Evolutionary conservation across 805 yeast genomes (phyloP).

Genomic region (Vanderwaltozyma polyspora): DNA sequence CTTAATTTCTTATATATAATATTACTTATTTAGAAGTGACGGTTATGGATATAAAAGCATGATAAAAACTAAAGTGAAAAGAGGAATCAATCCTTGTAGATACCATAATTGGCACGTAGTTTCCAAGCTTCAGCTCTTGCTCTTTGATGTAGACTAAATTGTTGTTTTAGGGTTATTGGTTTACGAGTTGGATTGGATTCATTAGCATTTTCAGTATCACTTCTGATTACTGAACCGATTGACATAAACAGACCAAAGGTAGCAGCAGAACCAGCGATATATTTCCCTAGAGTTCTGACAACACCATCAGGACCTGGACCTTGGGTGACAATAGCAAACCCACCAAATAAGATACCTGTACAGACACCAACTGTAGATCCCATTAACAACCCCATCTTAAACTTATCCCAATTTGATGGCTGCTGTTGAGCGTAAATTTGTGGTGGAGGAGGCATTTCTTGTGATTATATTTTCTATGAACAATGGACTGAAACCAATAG

Average conservation of each 20-base stretch:
- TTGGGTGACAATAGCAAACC: conserved; percentile 75
- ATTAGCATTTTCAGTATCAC: conserved; percentile 36
- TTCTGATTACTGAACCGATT: conserved; percentile 83
- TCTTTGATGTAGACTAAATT: conserved; percentile 18
- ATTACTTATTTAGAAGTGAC: no score
- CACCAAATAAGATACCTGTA: conserved; percentile 90
- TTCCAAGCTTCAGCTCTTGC: conserved; percentile 26
- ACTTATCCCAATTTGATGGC: conserved; percentile 87
- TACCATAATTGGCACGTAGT: conserved; percentile 17
- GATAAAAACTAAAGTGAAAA: no score
- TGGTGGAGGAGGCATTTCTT: conserved; percentile 53
- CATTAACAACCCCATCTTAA: conserved; percentile 98
- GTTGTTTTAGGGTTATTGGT: no score
- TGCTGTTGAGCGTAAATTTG: conserved; percentile 48
- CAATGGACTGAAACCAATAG: no score
- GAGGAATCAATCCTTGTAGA: conserved; percentile 6
- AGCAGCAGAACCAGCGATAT: conserved; percentile 91
- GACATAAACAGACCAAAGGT: conserved; percentile 96
- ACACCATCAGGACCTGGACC: conserved; percentile 99
- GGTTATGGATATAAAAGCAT: no score
- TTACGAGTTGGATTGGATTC: no score
- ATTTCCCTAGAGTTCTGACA: conserved; percentile 92
- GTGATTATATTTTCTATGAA: neutral
- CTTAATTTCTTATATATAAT: no score
- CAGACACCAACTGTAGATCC: conserved; percentile 80